Conservation (phyloP, 257 asterid genomes). For the Lavandula angustifolia region DNA sequence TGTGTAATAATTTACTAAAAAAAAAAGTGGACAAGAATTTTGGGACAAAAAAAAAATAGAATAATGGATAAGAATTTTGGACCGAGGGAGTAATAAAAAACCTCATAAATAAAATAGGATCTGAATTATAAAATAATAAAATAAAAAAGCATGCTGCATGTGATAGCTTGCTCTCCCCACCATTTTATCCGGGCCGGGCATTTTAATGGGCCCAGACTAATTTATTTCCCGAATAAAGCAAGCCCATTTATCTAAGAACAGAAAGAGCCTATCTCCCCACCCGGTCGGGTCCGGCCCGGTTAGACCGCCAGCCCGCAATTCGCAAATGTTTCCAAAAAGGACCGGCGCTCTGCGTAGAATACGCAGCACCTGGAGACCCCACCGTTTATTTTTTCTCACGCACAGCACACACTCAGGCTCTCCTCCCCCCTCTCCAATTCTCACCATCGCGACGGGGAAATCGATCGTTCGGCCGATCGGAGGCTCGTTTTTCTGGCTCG, state of each 20-base stretch:
- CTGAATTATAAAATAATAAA: no score
- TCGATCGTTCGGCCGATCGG: constrained; percentile 27
- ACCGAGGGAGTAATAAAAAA: no score
- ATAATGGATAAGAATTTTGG: no score
- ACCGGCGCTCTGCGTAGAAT: constrained; percentile 29
- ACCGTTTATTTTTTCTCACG: constrained; percentile 24
- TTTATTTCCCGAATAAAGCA: no score
- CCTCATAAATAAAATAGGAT: no score
- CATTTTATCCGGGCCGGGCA: no score
- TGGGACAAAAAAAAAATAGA: no score
- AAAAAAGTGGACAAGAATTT: no score
- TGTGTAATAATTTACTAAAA: no score
- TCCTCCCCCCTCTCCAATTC: constrained; percentile 12
- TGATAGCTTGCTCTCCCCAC: no score
- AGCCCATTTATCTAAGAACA: no score
- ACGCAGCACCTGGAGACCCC: constrained; percentile 49
- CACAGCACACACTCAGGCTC: neutral
- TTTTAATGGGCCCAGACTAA: neutral
- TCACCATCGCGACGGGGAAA: constrained; percentile 1
- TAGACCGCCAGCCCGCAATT: constrained; percentile 3
- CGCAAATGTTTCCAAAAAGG: constrained; percentile 38
- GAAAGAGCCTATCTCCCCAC: neutral
- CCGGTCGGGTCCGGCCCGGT: constrained; percentile 16
- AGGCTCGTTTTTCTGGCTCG: neutral
- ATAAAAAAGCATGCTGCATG: no score